Conservation (phyloP, 768 basidiomycete species). For the Hypsizygus marmoreus region DNA sequence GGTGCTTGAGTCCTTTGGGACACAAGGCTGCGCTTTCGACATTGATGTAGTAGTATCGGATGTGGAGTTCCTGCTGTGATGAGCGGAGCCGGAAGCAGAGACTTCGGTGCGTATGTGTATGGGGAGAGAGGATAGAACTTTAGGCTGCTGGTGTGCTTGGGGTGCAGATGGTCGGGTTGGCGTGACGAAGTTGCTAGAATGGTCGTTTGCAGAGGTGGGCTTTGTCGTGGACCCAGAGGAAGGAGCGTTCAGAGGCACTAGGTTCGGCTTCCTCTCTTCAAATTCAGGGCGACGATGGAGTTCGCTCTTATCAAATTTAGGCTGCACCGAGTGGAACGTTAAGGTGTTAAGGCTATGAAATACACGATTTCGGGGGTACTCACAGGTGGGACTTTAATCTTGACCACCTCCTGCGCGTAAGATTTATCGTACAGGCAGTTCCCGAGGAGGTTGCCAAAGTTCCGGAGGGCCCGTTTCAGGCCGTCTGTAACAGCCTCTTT, state of each 20-base stretch:
- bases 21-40: conserved; percentile 6
- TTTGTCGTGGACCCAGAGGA: conserved; percentile 15
- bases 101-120: conserved; percentile 37
- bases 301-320: conserved; percentile 67
- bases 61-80: background rate
- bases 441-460: conserved; percentile 92
- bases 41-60: conserved; percentile 7
- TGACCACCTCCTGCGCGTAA: conserved; percentile 81
- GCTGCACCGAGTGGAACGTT: too few species aligned
- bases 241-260: conserved; percentile 7
- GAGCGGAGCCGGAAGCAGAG: conserved; percentile 15
- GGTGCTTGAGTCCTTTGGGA: conserved; percentile 4
- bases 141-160: conserved; percentile 21
- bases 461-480: conserved; percentile 86
- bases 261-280: conserved; percentile 43
- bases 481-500: conserved; percentile 98
- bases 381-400: conserved; percentile 85
- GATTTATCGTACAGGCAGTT: conserved; percentile 97
- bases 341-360: background rate
- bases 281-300: conserved; percentile 75
- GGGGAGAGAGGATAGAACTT: conserved; percentile 37
- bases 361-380: too few species aligned
- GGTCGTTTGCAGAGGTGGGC: conserved; percentile 4
- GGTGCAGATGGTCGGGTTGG: conserved; percentile 16
- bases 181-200: conserved; percentile 1